A percentile compares a stretch with the other conserved stretches of the same genome.
Evolutionary conservation across 768 basidiomycete genomes (phyloP).

Genomic region (Lentinula sp.): DNA sequence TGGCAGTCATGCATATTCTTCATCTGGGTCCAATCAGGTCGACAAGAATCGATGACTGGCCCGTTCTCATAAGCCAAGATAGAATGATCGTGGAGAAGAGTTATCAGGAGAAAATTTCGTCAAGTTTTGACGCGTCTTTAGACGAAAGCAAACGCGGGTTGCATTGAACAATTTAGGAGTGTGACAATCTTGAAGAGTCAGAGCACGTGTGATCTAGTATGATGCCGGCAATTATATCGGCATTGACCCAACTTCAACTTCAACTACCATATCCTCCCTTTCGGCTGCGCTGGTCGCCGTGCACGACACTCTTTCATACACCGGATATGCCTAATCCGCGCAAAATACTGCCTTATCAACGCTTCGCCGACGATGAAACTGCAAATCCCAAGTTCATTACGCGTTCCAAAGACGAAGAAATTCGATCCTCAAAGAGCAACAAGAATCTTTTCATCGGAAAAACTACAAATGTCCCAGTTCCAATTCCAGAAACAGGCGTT

Average conservation of each 20-base stretch:
- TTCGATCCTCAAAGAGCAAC: not conserved
- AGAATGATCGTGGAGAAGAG: not conserved
- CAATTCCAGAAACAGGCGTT: not conserved
- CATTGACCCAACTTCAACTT: not conserved
- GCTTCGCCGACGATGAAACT: not conserved
- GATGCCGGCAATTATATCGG: not conserved
- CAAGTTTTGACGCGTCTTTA: not conserved
- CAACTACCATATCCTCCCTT: not conserved
- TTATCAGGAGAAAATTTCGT: not conserved
- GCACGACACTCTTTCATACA: slow-evolving; percentile 1
- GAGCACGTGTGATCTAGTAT: not conserved
- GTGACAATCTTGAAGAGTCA: not conserved
- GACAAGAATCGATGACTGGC: not conserved
- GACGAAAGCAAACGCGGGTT: not conserved
- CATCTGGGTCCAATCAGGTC: not conserved
- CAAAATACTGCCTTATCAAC: not conserved
- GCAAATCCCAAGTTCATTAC: not conserved
- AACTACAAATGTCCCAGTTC: not conserved
- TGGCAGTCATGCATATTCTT: not conserved
- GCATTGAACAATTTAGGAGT: not conserved
- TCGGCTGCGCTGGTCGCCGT: slow-evolving; percentile 10
- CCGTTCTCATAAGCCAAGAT: not conserved
- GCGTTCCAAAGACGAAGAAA: not conserved
- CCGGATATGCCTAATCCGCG: not conserved
- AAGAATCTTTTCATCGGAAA: not conserved